Conservation (phyloP, 2,329 filamentous ascomycete genomes). For the Coniochaeta ligniaria region DNA sequence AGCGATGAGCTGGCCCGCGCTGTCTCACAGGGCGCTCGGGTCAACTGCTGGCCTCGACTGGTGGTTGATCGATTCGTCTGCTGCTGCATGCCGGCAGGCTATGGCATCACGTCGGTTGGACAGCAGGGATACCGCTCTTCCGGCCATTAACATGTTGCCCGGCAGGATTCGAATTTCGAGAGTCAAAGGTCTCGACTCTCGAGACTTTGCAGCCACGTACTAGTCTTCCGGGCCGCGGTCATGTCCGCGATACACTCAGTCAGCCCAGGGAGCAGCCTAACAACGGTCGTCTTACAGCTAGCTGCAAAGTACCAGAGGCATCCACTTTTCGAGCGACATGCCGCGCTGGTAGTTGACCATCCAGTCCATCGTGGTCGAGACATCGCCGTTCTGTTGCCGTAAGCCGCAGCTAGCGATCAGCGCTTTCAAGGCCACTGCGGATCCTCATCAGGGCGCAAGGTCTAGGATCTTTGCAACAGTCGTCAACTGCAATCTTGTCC, state of each 20-base stretch:
- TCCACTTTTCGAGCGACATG: no score
- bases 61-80: background rate
- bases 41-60: background rate
- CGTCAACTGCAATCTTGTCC: no score
- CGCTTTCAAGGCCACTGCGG: background rate
- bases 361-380: no score
- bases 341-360: no score
- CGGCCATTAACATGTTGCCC: background rate
- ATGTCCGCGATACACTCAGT: background rate
- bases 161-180: background rate
- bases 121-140: background rate
- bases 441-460: background rate
- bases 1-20: background rate
- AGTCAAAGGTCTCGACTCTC: background rate
- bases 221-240: background rate
- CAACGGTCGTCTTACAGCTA: background rate
- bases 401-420: background rate
- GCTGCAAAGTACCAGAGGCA: no score
- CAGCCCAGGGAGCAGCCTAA: background rate
- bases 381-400: no score
- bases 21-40: constrained; percentile 1
- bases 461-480: no score
- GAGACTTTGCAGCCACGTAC: background rate
- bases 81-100: background rate
- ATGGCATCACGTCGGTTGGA: background rate